Base-by-base conservation (phyloP, 2,329 filamentous ascomycete species). In the Clarireedia monteithiana region DNA sequence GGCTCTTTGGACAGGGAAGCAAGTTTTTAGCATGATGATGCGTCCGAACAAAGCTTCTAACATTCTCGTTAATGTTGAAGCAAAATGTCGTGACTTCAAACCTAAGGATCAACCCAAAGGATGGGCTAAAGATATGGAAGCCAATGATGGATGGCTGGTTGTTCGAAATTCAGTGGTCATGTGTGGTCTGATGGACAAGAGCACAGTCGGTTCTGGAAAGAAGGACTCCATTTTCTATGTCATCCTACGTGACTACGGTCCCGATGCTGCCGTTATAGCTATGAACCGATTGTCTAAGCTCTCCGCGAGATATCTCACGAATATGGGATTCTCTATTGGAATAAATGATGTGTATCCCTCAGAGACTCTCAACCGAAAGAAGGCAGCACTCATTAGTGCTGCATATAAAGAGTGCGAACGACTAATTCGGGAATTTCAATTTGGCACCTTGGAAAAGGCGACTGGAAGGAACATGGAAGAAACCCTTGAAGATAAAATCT, bases 141-240 rank as follows among this genome's bases (percentile, higher is more conserved):
- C 88, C 15, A 89, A 94, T 62, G 94, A 99, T 70, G 85, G 86
- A 6, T 97, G 89, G 81, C 77, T 99, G 9, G 90, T 96, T 14
- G 86, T 99, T 60, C 88, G 92, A 56, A 97, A 99, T 69, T 97
- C 92, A 0, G 91, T 96, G 70, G 85, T 97, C 59, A 95, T 99
- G 89, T 97, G 92, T 68, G 94, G 94, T 59, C 82, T 86, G 58
- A 96, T 97, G 91, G 94, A 99, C 75, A 99, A 99, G 73, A 88
- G 89, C 1, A 97, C 91, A 0, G 89, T 99, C n/a, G 94, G 94
- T 64, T 85, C 89, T 5, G 94, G 94, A 65, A 97, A 97, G 76
- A 99, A 99, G 69, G 92, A 96, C 69, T 96, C 91, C 0, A 85
- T 99, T 20, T 99, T 97, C 68, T 99, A 96, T 67, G 88, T 97